Conservation (phyloP, 306 rosid species). For the Rosa persica region DNA sequence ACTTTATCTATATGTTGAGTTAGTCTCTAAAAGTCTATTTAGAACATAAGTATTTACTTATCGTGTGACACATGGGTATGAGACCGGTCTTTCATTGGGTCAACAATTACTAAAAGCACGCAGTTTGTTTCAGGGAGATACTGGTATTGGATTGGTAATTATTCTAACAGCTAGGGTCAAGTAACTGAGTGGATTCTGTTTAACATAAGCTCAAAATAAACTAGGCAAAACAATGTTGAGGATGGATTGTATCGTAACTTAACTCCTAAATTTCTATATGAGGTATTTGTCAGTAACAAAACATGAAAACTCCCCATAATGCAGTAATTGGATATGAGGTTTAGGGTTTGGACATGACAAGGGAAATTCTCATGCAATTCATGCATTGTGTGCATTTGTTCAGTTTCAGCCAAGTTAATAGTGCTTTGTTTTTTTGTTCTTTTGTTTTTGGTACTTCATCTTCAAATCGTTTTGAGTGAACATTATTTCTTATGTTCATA, state of each 20-base stretch:
- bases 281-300: slow-evolving; percentile 1
- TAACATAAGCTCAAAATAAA: neutral
- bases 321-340: neutral
- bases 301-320: neutral
- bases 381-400: neutral
- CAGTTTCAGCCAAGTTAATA: neutral
- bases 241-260: neutral
- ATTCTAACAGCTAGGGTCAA: neutral
- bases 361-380: slow-evolving; percentile 5
- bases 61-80: too few relatives aligned
- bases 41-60: too few relatives aligned
- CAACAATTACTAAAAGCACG: too few relatives aligned
- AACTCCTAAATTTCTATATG: neutral
- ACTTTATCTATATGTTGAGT: too few relatives aligned
- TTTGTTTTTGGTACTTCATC: too few relatives aligned
- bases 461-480: too few relatives aligned
- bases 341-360: neutral
- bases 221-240: neutral
- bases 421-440: too few relatives aligned
- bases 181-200: neutral
- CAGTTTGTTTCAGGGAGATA: too few relatives aligned
- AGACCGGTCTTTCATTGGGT: too few relatives aligned
- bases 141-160: too few relatives aligned
- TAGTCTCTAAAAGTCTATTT: too few relatives aligned
- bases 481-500: too few relatives aligned